Conservation (phyloP, 2,329 filamentous ascomycete species). For the Dothideomycetes sp. region DNA sequence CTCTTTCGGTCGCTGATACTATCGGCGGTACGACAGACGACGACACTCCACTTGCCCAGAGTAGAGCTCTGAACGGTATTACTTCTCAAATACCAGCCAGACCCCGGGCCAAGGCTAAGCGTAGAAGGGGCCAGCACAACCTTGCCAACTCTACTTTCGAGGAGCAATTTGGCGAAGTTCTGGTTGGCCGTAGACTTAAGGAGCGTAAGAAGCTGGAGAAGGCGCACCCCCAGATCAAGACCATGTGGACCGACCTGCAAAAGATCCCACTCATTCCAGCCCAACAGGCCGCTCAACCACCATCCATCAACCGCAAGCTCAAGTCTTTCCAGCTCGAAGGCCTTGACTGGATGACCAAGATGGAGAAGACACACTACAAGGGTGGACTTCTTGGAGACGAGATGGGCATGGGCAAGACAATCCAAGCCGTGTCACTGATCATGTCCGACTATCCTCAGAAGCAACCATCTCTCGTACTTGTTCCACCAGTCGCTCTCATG, state of each 20-base stretch:
- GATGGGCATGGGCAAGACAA: slow-evolving; percentile 98
- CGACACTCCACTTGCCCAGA: slow-evolving; percentile 14
- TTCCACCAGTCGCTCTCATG: slow-evolving; percentile 88
- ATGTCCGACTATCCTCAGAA: slow-evolving; percentile 93
- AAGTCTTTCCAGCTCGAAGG: slow-evolving; percentile 94
- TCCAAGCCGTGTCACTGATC: slow-evolving; percentile 92
- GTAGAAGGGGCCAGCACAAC: slow-evolving; percentile 4
- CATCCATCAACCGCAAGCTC: slow-evolving; percentile 66
- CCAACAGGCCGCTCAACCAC: slow-evolving; percentile 58
- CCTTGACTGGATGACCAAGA: slow-evolving; percentile 84
- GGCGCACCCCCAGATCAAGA: slow-evolving; percentile 66
- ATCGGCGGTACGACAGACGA: slow-evolving; percentile 20
- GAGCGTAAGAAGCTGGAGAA: slow-evolving; percentile 55
- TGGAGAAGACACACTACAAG: slow-evolving; percentile 76
- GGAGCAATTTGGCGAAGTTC: slow-evolving; percentile 8
- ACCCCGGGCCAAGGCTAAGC: background rate
- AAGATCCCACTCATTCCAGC: slow-evolving; percentile 55
- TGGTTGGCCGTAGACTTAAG: slow-evolving; percentile 17
- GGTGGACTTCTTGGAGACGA: slow-evolving; percentile 91
- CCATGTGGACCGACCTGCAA: slow-evolving; percentile 75
- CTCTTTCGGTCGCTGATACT: slow-evolving; percentile 6
- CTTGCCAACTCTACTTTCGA: background rate
- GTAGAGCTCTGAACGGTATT: background rate
- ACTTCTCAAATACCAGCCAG: background rate
- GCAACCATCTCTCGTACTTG: slow-evolving; percentile 73